Conservation (phyloP, 2,329 filamentous ascomycete genomes). For the Fusarium burgessii region DNA sequence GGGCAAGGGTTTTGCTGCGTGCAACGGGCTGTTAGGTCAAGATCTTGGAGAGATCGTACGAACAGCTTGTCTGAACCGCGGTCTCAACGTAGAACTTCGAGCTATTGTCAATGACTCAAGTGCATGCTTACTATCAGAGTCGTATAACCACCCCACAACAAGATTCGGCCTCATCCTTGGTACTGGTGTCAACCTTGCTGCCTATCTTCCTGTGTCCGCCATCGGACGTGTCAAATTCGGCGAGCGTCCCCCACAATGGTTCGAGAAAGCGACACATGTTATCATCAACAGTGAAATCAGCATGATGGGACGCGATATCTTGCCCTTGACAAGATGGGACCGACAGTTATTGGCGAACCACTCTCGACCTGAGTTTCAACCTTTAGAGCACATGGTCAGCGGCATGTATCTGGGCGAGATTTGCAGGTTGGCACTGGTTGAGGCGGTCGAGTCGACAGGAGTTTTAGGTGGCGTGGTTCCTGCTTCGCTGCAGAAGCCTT, state of each 20-base stretch:
- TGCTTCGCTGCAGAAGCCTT: slow-evolving; percentile 62
- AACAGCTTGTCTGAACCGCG: slow-evolving; percentile 62
- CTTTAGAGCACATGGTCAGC: slow-evolving; percentile 71
- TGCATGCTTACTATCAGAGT: slow-evolving; percentile 73
- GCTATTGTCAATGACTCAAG: slow-evolving; percentile 76
- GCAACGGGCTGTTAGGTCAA: slow-evolving; percentile 67
- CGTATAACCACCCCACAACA: slow-evolving; percentile 69
- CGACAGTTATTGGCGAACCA: slow-evolving; percentile 63
- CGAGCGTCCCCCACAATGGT: slow-evolving; percentile 66
- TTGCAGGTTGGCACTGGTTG: slow-evolving; percentile 67
- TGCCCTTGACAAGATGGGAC: slow-evolving; percentile 74
- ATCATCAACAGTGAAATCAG: slow-evolving; percentile 76
- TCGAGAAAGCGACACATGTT: slow-evolving; percentile 69
- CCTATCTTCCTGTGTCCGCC: slow-evolving; percentile 69
- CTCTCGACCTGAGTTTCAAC: slow-evolving; percentile 69
- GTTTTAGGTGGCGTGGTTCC: slow-evolving; percentile 69
- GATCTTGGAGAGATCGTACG: slow-evolving; percentile 71
- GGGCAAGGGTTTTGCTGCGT: slow-evolving; percentile 75
- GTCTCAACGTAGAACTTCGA: slow-evolving; percentile 66
- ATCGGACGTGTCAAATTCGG: slow-evolving; percentile 69
- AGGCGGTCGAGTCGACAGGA: slow-evolving; percentile 67
- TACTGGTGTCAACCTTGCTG: slow-evolving; percentile 75
- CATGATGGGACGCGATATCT: slow-evolving; percentile 72
- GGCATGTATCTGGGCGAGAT: slow-evolving; percentile 77
- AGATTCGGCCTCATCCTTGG: slow-evolving; percentile 75